These are phyloP conservation scores for Sporothrix luriei DNA, from an alignment of 2,329 filamentous ascomycete genomes.

Conservation along the genomic window DNA sequence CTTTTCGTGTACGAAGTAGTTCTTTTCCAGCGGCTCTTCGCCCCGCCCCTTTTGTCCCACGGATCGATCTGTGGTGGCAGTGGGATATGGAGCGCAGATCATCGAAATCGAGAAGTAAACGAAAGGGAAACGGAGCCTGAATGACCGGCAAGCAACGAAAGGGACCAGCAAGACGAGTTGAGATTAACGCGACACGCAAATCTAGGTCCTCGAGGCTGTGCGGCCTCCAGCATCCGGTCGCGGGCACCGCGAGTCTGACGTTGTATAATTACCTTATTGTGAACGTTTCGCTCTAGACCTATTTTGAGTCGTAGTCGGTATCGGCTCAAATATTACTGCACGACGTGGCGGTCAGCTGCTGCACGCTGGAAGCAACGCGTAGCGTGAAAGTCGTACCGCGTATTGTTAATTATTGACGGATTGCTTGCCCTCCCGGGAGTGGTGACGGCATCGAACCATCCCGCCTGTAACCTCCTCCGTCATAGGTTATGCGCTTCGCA, in stretches of 20 bases:
- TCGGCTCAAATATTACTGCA: not conserved
- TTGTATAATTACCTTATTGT: too few species aligned
- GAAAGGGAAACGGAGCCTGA: too few species aligned
- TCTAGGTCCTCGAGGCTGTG: not conserved
- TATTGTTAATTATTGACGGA: too few species aligned
- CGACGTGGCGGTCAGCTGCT: not conserved
- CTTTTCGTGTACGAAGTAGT: not conserved
- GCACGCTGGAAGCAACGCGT: conserved; percentile 5
- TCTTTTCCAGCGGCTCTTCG: not conserved
- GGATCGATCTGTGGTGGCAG: conserved; percentile 5
- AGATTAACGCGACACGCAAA: not conserved
- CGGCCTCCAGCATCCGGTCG: conserved; percentile 7
- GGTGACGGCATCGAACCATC: conserved; percentile 22
- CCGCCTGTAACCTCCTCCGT: conserved; percentile 18
- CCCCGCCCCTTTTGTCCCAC: not conserved
- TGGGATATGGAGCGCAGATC: not conserved
- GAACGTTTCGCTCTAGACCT: not conserved
- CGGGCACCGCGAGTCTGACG: conserved; percentile 17
- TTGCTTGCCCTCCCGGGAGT: too few species aligned
- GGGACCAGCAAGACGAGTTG: too few species aligned
- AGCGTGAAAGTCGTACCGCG: not conserved
- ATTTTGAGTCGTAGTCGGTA: conserved; percentile 9
- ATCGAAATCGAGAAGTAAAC: too few species aligned
- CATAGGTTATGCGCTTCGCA: conserved; percentile 3
- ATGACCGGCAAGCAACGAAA: not conserved